Percentiles rank a stretch among this genome's conserved stretches.
Conservation (phyloP, 257 asterid genomes). For the Handroanthus guayacan region DNA sequence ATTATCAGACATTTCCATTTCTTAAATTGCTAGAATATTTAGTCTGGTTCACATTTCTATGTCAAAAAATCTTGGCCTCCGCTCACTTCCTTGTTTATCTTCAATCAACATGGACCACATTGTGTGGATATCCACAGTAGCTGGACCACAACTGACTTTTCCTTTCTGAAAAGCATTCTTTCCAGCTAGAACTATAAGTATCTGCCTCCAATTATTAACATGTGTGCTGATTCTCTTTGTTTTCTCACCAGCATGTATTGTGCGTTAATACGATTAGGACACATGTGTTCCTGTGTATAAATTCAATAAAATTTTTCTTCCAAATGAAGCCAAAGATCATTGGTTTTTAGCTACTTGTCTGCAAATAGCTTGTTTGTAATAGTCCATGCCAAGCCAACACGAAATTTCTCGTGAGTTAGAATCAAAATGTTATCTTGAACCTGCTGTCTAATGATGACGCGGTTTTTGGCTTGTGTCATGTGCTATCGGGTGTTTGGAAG, state of each 20-base stretch:
- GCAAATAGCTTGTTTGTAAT: not conserved
- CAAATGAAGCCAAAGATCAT: slow-evolving; percentile 16
- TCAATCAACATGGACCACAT: slow-evolving; percentile 54
- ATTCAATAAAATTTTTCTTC: not conserved
- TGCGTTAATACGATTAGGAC: slow-evolving; percentile 11
- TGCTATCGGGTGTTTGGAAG: not conserved
- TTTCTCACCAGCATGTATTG: slow-evolving; percentile 1
- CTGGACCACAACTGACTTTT: slow-evolving; percentile 64
- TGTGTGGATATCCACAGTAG: slow-evolving; percentile 46
- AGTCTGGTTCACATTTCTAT: slow-evolving; percentile 4
- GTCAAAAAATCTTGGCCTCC: slow-evolving; percentile 29
- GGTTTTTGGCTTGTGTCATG: not conserved
- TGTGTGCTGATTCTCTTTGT: slow-evolving; percentile 33
- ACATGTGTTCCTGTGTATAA: slow-evolving; percentile 31
- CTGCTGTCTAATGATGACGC: not conserved
- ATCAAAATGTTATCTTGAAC: not conserved
- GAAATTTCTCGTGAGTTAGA: not conserved
- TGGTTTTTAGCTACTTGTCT: slow-evolving; percentile 13
- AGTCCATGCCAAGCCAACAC: not conserved
- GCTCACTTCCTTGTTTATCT: slow-evolving; percentile 37
- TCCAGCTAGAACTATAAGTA: slow-evolving; percentile 45
- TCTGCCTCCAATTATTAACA: slow-evolving; percentile 45
- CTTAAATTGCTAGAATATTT: slow-evolving; percentile 13
- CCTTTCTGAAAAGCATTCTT: slow-evolving; percentile 37
- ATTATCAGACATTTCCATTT: slow-evolving; percentile 16